phyloP scores from a whole-genome alignment of 1,284 basidiomycete genomes.

The Filobasidium uniguttulatum region DNA sequence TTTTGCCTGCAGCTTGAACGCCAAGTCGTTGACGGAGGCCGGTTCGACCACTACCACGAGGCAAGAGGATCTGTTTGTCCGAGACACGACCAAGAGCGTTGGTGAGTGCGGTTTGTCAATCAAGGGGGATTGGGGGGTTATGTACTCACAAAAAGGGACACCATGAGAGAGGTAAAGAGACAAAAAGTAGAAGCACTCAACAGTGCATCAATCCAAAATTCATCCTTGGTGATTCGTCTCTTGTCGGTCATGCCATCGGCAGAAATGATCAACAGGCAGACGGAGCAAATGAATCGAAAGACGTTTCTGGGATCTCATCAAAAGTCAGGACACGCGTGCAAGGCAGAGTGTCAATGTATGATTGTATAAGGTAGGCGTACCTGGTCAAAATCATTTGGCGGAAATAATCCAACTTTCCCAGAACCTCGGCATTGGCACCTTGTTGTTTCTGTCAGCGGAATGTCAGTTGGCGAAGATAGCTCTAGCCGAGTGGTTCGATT shows the following conservation, averaged over 20 bases:
- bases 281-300: conserved; percentile 20
- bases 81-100: not conserved
- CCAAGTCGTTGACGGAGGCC: conserved; percentile 1
- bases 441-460: conserved; percentile 13
- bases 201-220: conserved; percentile 20
- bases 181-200: conserved; percentile 15
- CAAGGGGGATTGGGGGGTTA: not conserved
- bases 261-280: conserved; percentile 19
- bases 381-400: conserved; percentile 22
- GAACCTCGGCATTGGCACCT: conserved; percentile 24
- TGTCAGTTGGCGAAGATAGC: not conserved
- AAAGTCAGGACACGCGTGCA: too few species aligned
- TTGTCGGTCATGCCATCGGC: conserved; percentile 19
- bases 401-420: conserved; percentile 25
- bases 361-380: not conserved
- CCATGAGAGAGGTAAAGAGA: conserved; percentile 20
- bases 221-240: conserved; percentile 18
- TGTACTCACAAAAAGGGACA: conserved; percentile 21
- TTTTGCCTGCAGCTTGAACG: too few species aligned
- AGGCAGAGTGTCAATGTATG: not conserved
- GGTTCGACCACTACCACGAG: too few species aligned
- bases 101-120: not conserved
- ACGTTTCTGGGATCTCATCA: conserved; percentile 11
- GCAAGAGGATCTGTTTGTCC: conserved; percentile 19
- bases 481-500: not conserved